These are phyloP conservation scores for Boletellus sp. DNA, from an alignment of 768 basidiomycete species.

Conservation along the genomic window DNA sequence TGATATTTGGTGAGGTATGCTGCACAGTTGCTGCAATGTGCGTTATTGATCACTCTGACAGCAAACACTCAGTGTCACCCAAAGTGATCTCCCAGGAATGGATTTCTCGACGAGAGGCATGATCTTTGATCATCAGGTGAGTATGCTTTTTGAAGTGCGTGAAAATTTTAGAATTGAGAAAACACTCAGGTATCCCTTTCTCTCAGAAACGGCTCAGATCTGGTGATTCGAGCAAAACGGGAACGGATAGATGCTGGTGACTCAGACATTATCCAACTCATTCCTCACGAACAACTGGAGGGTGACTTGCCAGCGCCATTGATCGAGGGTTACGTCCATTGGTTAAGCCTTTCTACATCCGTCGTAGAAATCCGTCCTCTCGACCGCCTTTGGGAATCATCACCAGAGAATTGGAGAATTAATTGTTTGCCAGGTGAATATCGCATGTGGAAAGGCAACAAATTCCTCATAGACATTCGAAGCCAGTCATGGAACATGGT, in stretches of 20 bases:
- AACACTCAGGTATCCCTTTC: neutral
- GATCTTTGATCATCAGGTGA: neutral
- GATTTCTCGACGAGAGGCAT: neutral
- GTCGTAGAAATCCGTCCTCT: constrained; percentile 26
- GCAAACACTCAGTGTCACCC: neutral
- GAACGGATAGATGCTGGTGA: neutral
- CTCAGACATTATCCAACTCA: constrained; percentile 11
- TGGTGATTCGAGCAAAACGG: constrained; percentile 15
- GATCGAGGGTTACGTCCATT: constrained; percentile 19
- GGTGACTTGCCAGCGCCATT: constrained; percentile 12
- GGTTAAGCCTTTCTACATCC: constrained; percentile 21
- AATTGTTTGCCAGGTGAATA: neutral
- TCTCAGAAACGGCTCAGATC: constrained; percentile 8
- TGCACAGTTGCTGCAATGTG: neutral
- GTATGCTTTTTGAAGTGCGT: neutral
- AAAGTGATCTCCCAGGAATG: neutral
- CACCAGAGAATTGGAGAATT: constrained; percentile 21
- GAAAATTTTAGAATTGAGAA: neutral
- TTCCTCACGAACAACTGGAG: constrained; percentile 16
- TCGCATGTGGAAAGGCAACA: neutral
- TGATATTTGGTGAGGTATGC: constrained; percentile 20
- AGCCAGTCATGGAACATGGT: constrained; percentile 24
- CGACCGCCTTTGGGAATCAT: constrained; percentile 15
- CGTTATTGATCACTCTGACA: neutral
- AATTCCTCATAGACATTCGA: constrained; percentile 22